Evolutionary conservation across 2,329 filamentous ascomycete genomes (phyloP).

Genomic region (Fusarium coffeatum): DNA sequence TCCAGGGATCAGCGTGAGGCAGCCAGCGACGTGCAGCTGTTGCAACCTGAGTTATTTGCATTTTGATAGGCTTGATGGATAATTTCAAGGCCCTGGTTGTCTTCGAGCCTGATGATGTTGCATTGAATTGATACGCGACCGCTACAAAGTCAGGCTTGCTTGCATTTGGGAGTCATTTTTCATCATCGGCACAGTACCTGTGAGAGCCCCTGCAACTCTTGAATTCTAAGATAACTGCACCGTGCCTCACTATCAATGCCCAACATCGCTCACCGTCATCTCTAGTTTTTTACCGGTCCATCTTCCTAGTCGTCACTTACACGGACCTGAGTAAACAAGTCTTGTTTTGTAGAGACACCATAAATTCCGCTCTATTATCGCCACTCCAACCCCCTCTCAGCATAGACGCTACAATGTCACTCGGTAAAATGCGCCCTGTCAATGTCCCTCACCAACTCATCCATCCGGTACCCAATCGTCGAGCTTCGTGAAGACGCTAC

Average conservation of each 20-base stretch:
- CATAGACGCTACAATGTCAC: conserved; percentile 22
- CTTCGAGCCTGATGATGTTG: conserved; percentile 11
- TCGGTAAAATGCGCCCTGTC: conserved; percentile 11
- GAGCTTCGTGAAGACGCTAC: conserved; percentile 38
- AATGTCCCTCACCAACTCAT: conserved; percentile 31
- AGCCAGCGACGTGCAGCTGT: conserved; percentile 18
- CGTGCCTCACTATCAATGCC: conserved; percentile 26
- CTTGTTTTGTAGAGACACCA: conserved; percentile 13
- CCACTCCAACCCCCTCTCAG: conserved; percentile 32
- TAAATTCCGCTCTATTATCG: conserved; percentile 12
- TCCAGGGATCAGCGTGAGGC: conserved; percentile 21
- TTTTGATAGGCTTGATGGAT: conserved; percentile 11
- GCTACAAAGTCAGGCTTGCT: conserved; percentile 15
- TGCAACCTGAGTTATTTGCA: conserved; percentile 1
- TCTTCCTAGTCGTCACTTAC: conserved; percentile 20
- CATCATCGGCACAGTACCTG: not conserved
- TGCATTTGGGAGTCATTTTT: not conserved
- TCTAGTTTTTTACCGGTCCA: conserved; percentile 9
- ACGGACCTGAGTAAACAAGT: conserved; percentile 15
- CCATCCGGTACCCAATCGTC: conserved; percentile 33
- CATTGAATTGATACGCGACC: conserved; percentile 15
- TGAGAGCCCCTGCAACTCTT: conserved; percentile 6
- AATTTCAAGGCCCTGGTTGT: conserved; percentile 12
- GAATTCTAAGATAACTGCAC: not conserved
- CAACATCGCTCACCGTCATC: conserved; percentile 30